These are phyloP conservation scores for Trametes gibbosa DNA, from an alignment of 768 basidiomycete genomes.

Conservation along the genomic window DNA sequence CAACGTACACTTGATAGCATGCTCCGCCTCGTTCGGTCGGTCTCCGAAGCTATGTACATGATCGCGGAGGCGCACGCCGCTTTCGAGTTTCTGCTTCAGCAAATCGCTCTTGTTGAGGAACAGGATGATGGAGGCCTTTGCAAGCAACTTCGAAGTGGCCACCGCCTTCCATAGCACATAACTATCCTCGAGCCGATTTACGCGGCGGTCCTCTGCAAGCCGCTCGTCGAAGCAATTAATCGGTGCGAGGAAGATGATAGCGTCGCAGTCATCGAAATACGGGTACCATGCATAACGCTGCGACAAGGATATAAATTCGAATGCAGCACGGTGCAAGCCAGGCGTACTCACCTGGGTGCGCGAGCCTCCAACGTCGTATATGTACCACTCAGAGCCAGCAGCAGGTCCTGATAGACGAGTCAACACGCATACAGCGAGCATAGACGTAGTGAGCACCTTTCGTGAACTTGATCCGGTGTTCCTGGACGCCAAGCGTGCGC, in stretches of 20 bases:
- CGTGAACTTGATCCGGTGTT: conserved; percentile 66
- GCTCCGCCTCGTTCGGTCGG: conserved; percentile 64
- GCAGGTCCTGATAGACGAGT: conserved; percentile 37
- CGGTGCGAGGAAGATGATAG: conserved; percentile 81
- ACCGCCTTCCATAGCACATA: conserved; percentile 32
- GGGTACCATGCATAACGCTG: conserved; percentile 67
- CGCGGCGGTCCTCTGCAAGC: conserved; percentile 63
- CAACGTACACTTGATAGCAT: conserved; percentile 66
- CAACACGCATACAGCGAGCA: neutral
- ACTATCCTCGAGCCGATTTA: conserved; percentile 59
- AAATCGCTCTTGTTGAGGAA: conserved; percentile 61
- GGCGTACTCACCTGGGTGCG: conserved; percentile 53
- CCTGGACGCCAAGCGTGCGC: conserved; percentile 75
- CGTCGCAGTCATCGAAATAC: conserved; percentile 81
- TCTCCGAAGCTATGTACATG: conserved; percentile 74
- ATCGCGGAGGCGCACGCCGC: conserved; percentile 64
- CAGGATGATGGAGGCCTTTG: conserved; percentile 33
- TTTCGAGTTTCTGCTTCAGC: conserved; percentile 66
- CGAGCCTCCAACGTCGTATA: conserved; percentile 83
- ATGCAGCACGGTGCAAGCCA: neutral
- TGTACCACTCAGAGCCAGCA: conserved; percentile 64
- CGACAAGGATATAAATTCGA: neutral
- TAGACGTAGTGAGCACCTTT: conserved; percentile 44
- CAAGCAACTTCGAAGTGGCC: conserved; percentile 29
- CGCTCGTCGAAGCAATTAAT: conserved; percentile 83